Base-by-base conservation (phyloP, 169 alveolate genomes). In the Plasmodium vivax region DNA sequence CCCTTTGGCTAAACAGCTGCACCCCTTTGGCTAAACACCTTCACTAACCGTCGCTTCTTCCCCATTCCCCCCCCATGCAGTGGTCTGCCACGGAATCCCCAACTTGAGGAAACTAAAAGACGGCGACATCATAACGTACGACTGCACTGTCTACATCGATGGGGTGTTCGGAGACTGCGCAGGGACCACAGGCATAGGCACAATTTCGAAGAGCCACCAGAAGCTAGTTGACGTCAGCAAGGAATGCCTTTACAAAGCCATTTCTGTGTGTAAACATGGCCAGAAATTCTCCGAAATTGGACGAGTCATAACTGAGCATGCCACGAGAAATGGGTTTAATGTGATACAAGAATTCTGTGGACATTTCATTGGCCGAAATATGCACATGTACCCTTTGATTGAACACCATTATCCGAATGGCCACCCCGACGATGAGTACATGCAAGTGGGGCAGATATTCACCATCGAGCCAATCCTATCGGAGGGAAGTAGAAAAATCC, bases 41-140 rank as follows among this genome's bases (percentile, higher is more conserved):
- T 83, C 75, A 3, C 2, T 19, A 45, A 83, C 27, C n/a, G 54
- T 77, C 83, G 47, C 36, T 74, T 34, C 71, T 82, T 93, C 43
- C 77, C 47, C 51, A 77, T 82, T 83, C 41, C 68, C 54, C 30
- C 58, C 6, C 34, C 23, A 23, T 82, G 19, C 75, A 84, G 99
- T 97, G 4, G 97, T 98, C 16, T 96, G 98, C 85, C 99, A 98
- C 95, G 99, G 99, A 58, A 97, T 98, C 47, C 99, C 99, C 34
- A 97, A 98, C 93, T 91, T 92, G 47, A 90, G 99, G 41, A 98
- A 98, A 38, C 92, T 98, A 36, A 90, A 96, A 84, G 84, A 82
- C 51, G 99, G 99, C 0, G 99, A 98, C 84, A 96, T 97, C 56
- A 95, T 98, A 14, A 98, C 98, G 77, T 96, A 97, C 56, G 99